Evolutionary conservation across 2,329 filamentous ascomycete genomes (phyloP), one percentile per base, ranked within the genome.

Genomic region (Emmonsiellopsis sp.): DNA sequence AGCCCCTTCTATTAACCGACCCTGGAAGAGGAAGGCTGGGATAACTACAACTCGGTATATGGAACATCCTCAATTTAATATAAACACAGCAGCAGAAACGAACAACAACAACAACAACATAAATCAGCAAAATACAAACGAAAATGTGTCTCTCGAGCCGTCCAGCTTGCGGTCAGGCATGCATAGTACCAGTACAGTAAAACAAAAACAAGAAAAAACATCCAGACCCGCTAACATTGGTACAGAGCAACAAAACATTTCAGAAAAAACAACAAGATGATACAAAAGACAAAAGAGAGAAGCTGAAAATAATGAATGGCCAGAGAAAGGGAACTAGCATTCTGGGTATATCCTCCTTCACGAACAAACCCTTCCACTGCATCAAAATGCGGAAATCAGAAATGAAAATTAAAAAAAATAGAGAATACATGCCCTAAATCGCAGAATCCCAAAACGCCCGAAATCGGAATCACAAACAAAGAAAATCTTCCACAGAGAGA

Each of bases 371-470:
- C 30, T 32, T 43, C 34, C 16, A 32, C 42, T 11, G 32, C 16
- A 30, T 55, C 30, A 56, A 35, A 52, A 48, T 13, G 40, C 35
- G 42, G 38, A 30, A 52, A 49, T 54, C 49, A 47, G 41, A 53
- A 56, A 52, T 57, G 44, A 58, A 56, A 51, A 54, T 53, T 53
- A 47, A 51, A 15, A 45, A 50, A 37, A 16, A 54, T 37, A 42
- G 30, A 49, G 37, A 53, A 45, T 56, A 50, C 52, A 43, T 26
- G 20, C 20, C 20, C 53, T 57, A 52, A 58, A 32, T 11, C 9
- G 54, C 53, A 53, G 52, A 48, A 56, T 34, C 26, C 54, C 52
- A 2, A 16, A 47, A 20, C 50, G 49, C 55, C 55, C 52, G 55
- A 53, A 48, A 54, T 56, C 50, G 47, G 47, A 38, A 50, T 35